A percentile compares a stretch with the other conserved stretches of the same genome.
Evolutionary conservation across 305 asterid species (phyloP).

Genomic region (Fraxinus paxiana): DNA sequence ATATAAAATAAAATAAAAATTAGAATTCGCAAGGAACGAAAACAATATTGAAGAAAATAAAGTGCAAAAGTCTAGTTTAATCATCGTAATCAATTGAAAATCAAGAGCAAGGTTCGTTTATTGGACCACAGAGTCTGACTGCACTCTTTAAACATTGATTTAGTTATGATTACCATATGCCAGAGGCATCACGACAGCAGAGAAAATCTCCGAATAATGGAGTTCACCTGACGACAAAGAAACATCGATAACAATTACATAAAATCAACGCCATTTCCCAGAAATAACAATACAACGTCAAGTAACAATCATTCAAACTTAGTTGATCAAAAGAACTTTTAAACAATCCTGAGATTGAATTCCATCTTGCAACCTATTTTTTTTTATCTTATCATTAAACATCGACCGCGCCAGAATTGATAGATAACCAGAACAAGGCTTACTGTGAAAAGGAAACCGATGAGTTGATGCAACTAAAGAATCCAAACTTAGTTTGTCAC

Average conservation of each 20-base stretch:
- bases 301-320: not conserved
- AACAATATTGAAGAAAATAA: not conserved
- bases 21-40: not conserved
- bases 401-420: not conserved
- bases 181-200: not conserved
- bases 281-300: not conserved
- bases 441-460: conserved; percentile 33
- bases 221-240: conserved; percentile 14
- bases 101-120: conserved; percentile 6
- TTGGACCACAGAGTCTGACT: conserved; percentile 1
- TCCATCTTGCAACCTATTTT: conserved; percentile 20
- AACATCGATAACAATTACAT: not conserved
- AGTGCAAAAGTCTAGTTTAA: not conserved
- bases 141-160: not conserved
- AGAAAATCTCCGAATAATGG: not conserved
- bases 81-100: not conserved
- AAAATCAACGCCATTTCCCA: not conserved
- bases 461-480: conserved; percentile 19
- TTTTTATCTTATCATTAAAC: conserved; percentile 24
- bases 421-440: conserved; percentile 12
- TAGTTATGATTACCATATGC: not conserved
- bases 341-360: not conserved
- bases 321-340: not conserved
- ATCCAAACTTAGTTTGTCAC: conserved; percentile 35
- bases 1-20: too few species aligned